These are phyloP conservation scores for Blastobotrys indianensis DNA, from an alignment of 1,139 yeast genomes.

Conservation along the genomic window DNA sequence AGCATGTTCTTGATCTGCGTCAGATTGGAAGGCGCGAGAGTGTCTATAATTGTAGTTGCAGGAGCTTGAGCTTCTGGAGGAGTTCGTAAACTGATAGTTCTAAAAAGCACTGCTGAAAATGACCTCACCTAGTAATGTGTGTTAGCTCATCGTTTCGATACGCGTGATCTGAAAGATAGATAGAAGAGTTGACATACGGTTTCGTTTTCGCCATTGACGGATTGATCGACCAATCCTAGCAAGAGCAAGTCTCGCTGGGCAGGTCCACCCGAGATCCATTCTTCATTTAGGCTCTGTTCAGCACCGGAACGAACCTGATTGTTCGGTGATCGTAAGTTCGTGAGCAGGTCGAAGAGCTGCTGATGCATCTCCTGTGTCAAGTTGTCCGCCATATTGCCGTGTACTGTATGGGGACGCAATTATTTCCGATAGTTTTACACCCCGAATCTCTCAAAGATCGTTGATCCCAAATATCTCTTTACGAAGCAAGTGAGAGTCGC, in stretches of 20 bases:
- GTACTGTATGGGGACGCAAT: too few relatives aligned
- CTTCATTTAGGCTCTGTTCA: slow-evolving; percentile 62
- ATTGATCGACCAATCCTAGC: slow-evolving; percentile 76
- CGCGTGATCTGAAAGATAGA: too few relatives aligned
- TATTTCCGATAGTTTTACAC: too few relatives aligned
- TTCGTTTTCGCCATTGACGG: slow-evolving; percentile 54
- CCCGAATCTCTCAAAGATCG: too few relatives aligned
- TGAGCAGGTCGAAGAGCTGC: slow-evolving; percentile 53
- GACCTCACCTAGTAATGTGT: slow-evolving; percentile 35
- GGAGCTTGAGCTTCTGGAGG: slow-evolving; percentile 36
- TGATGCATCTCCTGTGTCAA: slow-evolving; percentile 57
- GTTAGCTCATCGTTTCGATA: neutral
- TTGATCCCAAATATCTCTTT: too few relatives aligned
- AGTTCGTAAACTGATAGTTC: slow-evolving; percentile 59
- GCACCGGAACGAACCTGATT: slow-evolving; percentile 71
- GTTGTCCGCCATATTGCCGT: slow-evolving; percentile 21
- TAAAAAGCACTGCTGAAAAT: slow-evolving; percentile 79
- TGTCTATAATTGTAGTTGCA: slow-evolving; percentile 50
- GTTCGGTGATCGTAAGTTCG: slow-evolving; percentile 71
- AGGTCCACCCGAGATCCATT: slow-evolving; percentile 52
- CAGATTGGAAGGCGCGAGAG: slow-evolving; percentile 53
- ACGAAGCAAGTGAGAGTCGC: too few relatives aligned
- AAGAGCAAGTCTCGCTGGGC: slow-evolving; percentile 62
- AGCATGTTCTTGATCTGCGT: slow-evolving; percentile 59
- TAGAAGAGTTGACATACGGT: slow-evolving; percentile 33